A percentile compares a stretch with the other conserved stretches of the same genome.
Conservation (phyloP, 2,329 filamentous ascomycete species). For the Penicillium sp. region DNA sequence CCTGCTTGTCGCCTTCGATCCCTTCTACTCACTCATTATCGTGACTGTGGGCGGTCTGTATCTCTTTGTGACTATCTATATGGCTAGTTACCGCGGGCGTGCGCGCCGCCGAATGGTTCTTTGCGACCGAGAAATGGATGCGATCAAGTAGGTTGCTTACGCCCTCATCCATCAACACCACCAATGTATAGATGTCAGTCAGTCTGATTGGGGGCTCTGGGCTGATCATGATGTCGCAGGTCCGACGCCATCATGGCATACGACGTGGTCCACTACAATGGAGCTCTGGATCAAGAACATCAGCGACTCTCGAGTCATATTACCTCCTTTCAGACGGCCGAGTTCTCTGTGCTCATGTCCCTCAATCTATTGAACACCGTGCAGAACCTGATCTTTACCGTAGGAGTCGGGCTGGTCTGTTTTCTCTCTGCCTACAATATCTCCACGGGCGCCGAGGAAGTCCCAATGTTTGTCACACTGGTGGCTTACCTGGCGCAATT, state of each 20-base stretch:
- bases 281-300: background rate
- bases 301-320: background rate
- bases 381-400: background rate
- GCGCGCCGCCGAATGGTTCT: background rate
- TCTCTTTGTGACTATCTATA: background rate
- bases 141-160: background rate
- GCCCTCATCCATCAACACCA: background rate
- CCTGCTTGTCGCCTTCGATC: conserved; percentile 58
- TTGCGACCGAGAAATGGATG: background rate
- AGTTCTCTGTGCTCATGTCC: background rate
- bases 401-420: background rate
- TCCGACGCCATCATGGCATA: background rate
- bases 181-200: background rate
- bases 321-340: background rate
- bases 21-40: conserved; percentile 2
- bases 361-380: background rate
- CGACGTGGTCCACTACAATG: background rate
- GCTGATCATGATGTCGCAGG: background rate
- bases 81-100: background rate
- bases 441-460: background rate
- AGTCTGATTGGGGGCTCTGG: background rate
- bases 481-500: conserved; percentile 55
- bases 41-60: background rate
- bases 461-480: conserved; percentile 60
- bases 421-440: background rate